A percentile compares a stretch with the other conserved stretches of the same genome.
These are phyloP conservation scores for Arachnomyces sp. DNA, from an alignment of 2,329 filamentous ascomycete species.

Conservation along the genomic window DNA sequence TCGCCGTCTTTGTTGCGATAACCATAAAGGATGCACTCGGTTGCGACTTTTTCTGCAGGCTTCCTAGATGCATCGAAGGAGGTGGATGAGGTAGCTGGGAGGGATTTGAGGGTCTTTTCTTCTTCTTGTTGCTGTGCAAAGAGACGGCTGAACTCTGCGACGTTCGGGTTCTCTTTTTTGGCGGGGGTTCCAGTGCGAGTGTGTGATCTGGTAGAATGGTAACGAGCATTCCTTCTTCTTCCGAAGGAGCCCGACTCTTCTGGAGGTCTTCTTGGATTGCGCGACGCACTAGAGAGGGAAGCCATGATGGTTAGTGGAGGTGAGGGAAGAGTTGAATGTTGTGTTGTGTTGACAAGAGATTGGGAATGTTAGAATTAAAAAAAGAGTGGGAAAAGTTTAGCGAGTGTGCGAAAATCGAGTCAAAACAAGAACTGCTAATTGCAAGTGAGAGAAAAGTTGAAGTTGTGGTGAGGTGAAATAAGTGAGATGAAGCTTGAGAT, in stretches of 20 bases:
- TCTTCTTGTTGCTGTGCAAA: conserved; percentile 39
- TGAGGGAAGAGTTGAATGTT: conserved; percentile 8
- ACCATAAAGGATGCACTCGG: conserved; percentile 78
- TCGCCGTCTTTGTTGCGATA: conserved; percentile 60
- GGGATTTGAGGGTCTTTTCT: conserved; percentile 27
- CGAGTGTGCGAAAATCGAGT: neutral
- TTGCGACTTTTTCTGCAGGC: conserved; percentile 46
- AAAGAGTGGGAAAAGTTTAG: neutral
- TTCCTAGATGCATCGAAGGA: conserved; percentile 33
- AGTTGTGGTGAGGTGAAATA: neutral
- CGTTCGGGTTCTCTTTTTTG: conserved; percentile 47
- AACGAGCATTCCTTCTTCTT: conserved; percentile 40
- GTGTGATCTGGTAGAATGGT: conserved; percentile 38
- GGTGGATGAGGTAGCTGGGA: conserved; percentile 33
- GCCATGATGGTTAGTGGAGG: conserved; percentile 22
- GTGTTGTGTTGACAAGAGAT: conserved; percentile 2
- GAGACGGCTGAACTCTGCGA: conserved; percentile 39
- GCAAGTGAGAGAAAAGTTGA: neutral
- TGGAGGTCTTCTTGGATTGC: conserved; percentile 44
- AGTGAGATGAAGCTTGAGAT: neutral
- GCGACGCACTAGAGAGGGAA: conserved; percentile 30
- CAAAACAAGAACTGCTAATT: neutral
- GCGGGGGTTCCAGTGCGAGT: conserved; percentile 52
- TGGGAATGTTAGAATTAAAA: conserved; percentile 7
- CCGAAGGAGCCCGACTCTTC: conserved; percentile 58